phyloP scores from a whole-genome alignment of 1,284 basidiomycete species.

The Fomes fomentarius region DNA sequence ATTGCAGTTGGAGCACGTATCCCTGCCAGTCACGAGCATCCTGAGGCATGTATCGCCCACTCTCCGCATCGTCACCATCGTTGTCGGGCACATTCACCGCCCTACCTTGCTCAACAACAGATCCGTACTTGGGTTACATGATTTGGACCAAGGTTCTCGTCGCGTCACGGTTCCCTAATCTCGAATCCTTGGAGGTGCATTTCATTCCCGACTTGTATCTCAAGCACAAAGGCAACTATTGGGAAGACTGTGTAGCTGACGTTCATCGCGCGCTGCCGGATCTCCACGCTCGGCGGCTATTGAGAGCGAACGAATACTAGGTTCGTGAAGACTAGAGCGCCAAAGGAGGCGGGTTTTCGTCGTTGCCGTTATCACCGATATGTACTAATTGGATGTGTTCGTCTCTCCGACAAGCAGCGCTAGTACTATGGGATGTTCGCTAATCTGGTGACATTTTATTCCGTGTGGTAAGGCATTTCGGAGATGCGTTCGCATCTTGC shows the following conservation, averaged over 20 bases:
- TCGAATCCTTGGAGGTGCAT: neutral
- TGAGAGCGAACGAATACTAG: neutral
- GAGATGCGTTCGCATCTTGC: no score
- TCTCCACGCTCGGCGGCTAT: neutral
- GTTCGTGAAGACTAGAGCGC: slow-evolving; percentile 15
- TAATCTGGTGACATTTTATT: no score
- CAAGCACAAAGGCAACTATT: neutral
- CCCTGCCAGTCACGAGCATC: no score
- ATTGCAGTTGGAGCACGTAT: no score
- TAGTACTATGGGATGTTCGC: no score
- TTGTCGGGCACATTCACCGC: neutral
- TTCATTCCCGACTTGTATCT: neutral
- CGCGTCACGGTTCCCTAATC: neutral
- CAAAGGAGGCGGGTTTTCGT: no score
- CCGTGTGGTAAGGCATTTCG: no score
- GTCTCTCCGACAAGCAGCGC: no score
- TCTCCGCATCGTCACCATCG: neutral
- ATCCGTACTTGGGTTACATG: neutral
- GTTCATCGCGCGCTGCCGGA: neutral
- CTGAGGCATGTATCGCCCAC: neutral
- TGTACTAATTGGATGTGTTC: neutral
- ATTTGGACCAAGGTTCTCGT: neutral
- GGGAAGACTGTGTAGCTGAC: neutral
- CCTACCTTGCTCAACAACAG: neutral
- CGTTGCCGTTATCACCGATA: neutral